phyloP scores from a whole-genome alignment of 2,329 filamentous ascomycete genomes.

The Trichoderma koningiopsis region DNA sequence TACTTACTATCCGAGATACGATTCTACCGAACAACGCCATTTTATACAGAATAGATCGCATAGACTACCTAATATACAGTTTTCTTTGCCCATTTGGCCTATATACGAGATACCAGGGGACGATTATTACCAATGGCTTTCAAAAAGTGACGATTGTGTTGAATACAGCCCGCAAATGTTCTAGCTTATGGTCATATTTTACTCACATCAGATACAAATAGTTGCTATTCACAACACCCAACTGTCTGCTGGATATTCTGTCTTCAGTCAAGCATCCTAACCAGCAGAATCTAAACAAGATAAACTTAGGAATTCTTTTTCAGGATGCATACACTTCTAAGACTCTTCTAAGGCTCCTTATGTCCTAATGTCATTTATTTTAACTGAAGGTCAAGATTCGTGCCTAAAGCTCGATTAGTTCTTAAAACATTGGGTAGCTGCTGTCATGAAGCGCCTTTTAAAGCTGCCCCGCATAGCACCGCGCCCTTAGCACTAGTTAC shows the following conservation, averaged over 20 bases:
- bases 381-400: no score
- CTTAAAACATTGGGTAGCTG: no score
- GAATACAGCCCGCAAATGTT: neutral
- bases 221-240: neutral
- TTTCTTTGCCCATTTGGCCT: neutral
- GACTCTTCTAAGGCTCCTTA: no score
- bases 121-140: neutral
- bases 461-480: conserved; percentile 6
- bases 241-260: neutral
- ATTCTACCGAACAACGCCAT: neutral
- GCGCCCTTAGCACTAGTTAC: neutral
- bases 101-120: neutral
- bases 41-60: neutral
- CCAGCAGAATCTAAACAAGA: neutral
- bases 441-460: neutral
- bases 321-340: no score
- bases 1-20: neutral
- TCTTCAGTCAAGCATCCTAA: neutral
- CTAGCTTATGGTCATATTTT: no score
- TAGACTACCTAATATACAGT: neutral
- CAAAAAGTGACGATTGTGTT: neutral
- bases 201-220: neutral
- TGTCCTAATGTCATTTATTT: no score
- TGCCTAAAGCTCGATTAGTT: no score
- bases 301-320: no score